These are phyloP conservation scores for Gossypium stocksii DNA, from an alignment of 345 rosid genomes.

Conservation along the genomic window DNA sequence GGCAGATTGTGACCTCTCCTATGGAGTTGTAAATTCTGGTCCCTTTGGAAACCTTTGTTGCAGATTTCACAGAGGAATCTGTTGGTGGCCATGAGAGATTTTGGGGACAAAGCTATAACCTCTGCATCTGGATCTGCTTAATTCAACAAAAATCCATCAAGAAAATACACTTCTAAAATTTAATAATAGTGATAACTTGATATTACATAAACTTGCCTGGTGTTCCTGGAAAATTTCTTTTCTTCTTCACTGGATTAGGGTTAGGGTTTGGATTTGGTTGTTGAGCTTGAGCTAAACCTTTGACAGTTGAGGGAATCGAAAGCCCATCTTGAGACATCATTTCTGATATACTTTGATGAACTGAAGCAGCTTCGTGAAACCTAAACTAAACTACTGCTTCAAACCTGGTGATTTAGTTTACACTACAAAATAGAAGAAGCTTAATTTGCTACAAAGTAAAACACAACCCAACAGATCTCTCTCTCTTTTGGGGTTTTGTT, in stretches of 20 bases:
- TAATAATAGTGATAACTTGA: background rate
- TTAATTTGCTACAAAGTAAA: background rate
- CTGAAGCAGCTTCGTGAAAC: background rate
- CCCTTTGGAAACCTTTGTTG: conserved; percentile 87
- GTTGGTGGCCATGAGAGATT: conserved; percentile 71
- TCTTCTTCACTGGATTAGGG: conserved; percentile 41
- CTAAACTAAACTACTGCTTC: background rate
- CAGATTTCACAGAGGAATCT: conserved; percentile 86
- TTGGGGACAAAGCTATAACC: conserved; percentile 83
- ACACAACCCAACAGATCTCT: background rate
- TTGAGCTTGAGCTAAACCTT: conserved; percentile 28
- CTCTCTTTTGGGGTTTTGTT: too few relatives aligned
- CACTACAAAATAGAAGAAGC: conserved; percentile 8
- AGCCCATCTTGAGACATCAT: conserved; percentile 59
- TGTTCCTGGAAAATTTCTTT: conserved; percentile 23
- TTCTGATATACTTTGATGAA: conserved; percentile 18
- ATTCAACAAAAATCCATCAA: conserved; percentile 4
- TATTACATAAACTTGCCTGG: conserved; percentile 13
- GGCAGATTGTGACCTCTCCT: conserved; percentile 87
- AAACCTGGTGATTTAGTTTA: background rate
- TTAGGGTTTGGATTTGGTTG: conserved; percentile 42
- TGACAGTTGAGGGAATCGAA: conserved; percentile 36
- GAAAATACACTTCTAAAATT: background rate
- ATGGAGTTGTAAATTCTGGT: conserved; percentile 83
- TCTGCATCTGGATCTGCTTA: conserved; percentile 74